Evolutionary conservation across 2,329 filamentous ascomycete genomes (phyloP).

Genomic region (Botryotinia convoluta): DNA sequence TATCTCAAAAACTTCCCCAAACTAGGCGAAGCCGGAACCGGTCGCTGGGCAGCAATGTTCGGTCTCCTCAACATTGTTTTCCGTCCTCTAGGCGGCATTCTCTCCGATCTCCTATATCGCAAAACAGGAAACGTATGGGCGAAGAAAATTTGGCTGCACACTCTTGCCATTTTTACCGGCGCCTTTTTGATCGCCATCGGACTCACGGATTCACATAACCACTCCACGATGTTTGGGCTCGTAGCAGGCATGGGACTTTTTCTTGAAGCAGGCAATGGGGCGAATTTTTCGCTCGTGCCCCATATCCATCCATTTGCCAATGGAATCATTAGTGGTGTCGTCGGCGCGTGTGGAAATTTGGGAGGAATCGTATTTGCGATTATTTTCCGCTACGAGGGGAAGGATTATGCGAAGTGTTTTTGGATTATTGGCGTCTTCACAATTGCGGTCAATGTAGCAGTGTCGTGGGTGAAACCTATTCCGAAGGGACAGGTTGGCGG

Average conservation of each 20-base stretch:
- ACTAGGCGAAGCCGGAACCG: constrained; percentile 55
- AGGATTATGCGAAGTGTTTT: constrained; percentile 65
- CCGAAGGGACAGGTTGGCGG: constrained; percentile 54
- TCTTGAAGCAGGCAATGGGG: constrained; percentile 79
- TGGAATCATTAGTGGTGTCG: constrained; percentile 71
- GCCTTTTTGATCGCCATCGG: constrained; percentile 63
- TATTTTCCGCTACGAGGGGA: constrained; percentile 69
- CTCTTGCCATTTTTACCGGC: constrained; percentile 54
- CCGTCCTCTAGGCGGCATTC: constrained; percentile 62
- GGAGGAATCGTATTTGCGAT: constrained; percentile 84
- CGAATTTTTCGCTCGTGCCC: constrained; percentile 82
- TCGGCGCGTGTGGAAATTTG: constrained; percentile 78
- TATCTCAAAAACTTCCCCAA: constrained; percentile 58
- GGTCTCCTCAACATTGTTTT: constrained; percentile 70
- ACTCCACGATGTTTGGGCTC: constrained; percentile 71
- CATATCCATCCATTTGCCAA: constrained; percentile 81
- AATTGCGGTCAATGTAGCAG: constrained; percentile 64
- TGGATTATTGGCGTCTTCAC: constrained; percentile 81
- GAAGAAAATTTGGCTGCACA: constrained; percentile 62
- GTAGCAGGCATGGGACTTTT: constrained; percentile 77
- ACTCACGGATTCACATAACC: constrained; percentile 57
- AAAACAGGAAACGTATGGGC: constrained; percentile 51
- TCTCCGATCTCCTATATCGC: constrained; percentile 45
- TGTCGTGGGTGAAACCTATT: constrained; percentile 61
- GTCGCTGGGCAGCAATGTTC: constrained; percentile 70